Conservation (phyloP, 176 grass and related monocot species). For the Lolium multiflorum region DNA sequence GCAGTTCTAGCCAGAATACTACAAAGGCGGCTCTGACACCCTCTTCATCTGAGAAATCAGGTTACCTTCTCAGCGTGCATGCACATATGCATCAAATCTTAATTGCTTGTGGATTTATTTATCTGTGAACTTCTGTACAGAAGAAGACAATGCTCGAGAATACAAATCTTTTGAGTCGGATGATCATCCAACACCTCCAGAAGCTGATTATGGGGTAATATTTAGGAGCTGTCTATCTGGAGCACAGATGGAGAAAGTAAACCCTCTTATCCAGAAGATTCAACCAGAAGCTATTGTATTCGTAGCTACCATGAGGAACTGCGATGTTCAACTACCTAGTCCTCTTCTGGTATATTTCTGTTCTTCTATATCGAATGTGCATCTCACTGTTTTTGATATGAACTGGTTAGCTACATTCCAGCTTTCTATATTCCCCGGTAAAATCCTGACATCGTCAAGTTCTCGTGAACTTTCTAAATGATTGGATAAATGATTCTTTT, state of each 20-base stretch:
- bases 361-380: not conserved
- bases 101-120: not conserved
- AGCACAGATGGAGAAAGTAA: too few relatives aligned
- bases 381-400: not conserved
- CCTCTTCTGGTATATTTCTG: slow-evolving; percentile 26
- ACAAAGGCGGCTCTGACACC: not conserved
- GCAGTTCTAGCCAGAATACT: slow-evolving; percentile 22
- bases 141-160: not conserved
- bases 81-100: not conserved
- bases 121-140: not conserved
- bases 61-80: not conserved
- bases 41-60: slow-evolving; percentile 26
- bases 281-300: not conserved
- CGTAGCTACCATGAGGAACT: slow-evolving; percentile 15
- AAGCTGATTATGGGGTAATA: slow-evolving; percentile 10
- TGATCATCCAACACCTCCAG: not conserved
- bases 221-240: not conserved
- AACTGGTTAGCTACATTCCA: not conserved
- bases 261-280: not conserved
- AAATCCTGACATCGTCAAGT: not conserved
- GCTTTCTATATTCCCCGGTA: not conserved
- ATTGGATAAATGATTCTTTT: not conserved
- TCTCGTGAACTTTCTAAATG: not conserved
- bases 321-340: not conserved
- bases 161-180: not conserved